These are phyloP conservation scores for Marchantia paleacea DNA, from an alignment of 225 moss, liverwort and hornwort genomes.

Conservation along the genomic window DNA sequence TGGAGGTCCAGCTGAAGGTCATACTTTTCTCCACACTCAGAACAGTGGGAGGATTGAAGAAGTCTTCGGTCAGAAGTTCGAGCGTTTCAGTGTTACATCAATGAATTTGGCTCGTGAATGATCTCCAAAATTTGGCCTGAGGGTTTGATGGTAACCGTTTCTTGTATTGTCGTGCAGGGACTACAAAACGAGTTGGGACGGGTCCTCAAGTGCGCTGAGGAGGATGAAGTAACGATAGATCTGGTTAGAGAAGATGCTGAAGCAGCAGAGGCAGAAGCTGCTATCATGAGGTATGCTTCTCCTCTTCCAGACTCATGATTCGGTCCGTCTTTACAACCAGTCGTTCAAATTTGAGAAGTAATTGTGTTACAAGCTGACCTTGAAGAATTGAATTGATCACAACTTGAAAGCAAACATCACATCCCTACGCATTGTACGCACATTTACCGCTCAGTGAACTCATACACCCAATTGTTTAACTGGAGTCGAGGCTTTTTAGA, in stretches of 20 bases:
- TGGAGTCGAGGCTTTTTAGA: no score
- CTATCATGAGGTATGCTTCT: constrained; percentile 36
- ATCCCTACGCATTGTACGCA: no score
- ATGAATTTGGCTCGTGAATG: background rate
- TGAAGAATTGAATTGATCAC: no score
- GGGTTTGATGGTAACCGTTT: background rate
- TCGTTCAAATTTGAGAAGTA: no score
- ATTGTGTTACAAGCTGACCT: no score
- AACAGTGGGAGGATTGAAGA: background rate
- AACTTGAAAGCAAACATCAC: no score
- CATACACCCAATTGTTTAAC: no score
- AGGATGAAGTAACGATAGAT: constrained; percentile 58
- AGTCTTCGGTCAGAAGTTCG: background rate
- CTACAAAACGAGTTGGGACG: constrained; percentile 51
- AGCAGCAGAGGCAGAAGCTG: constrained; percentile 67
- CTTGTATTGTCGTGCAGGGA: constrained; percentile 34
- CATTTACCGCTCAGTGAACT: no score
- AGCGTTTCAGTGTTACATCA: background rate
- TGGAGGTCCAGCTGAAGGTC: constrained; percentile 69
- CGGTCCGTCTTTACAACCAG: no score
- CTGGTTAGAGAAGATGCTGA: constrained; percentile 72
- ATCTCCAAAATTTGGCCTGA: background rate
- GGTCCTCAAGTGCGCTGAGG: constrained; percentile 44
- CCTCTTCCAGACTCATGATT: background rate
- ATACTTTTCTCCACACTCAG: background rate